Evolutionary conservation across 116 monocot species (phyloP).

Genomic region (Papilionanthe hybrid): DNA sequence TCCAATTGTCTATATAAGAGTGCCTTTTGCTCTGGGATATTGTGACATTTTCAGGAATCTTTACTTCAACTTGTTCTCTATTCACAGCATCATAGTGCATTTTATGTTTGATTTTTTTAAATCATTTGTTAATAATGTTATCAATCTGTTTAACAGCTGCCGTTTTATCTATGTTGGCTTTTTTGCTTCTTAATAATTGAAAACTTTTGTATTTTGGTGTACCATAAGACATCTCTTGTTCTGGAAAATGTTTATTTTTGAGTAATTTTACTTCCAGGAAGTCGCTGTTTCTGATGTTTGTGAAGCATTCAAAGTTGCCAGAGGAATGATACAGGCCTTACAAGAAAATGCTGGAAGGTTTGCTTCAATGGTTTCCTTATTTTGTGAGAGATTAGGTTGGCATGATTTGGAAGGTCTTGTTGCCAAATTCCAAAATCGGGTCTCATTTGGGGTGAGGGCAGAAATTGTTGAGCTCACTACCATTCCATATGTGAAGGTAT

Average conservation of each 20-base stretch:
- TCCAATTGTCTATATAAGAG: background rate
- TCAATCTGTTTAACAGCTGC: background rate
- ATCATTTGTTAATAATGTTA: background rate
- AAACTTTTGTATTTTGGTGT: background rate
- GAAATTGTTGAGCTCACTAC: conserved; percentile 95
- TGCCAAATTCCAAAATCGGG: conserved; percentile 90
- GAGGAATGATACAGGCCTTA: conserved; percentile 92
- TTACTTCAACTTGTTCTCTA: background rate
- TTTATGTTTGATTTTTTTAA: background rate
- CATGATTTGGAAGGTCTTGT: conserved; percentile 87
- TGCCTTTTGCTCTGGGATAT: background rate
- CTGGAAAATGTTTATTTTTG: background rate
- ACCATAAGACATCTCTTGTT: background rate
- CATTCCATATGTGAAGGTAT: conserved; percentile 89
- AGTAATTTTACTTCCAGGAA: conserved; percentile 39
- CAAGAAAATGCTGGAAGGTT: conserved; percentile 99
- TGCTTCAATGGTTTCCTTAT: conserved; percentile 85
- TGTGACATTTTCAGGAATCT: background rate
- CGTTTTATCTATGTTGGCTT: background rate
- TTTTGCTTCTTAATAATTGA: background rate
- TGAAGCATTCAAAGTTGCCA: conserved; percentile 87
- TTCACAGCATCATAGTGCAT: background rate
- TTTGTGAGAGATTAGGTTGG: conserved; percentile 98
- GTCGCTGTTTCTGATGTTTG: conserved; percentile 87
- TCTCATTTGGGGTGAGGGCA: conserved; percentile 98